phyloP scores from a whole-genome alignment of 1,139 yeast genomes.

The Kodamaea derodonti region DNA sequence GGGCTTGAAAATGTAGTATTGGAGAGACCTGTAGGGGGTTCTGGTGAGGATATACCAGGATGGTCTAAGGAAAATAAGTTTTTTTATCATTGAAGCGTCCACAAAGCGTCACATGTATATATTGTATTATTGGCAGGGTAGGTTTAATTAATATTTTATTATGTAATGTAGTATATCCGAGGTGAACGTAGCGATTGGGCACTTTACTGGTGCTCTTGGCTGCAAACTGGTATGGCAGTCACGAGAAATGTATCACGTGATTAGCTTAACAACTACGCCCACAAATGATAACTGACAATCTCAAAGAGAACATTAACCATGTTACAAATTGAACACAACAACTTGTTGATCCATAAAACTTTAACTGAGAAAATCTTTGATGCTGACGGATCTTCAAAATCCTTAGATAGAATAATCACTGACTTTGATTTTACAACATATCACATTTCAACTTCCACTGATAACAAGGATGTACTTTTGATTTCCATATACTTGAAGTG shows the following conservation, averaged over 20 bases:
- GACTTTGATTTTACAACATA: slow-evolving; percentile 96
- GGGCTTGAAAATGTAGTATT: slow-evolving; percentile 26
- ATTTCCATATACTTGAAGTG: slow-evolving; percentile 74
- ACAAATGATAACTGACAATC: no score
- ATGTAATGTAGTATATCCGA: not conserved
- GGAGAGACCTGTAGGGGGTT: slow-evolving; percentile 48
- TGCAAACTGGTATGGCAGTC: no score
- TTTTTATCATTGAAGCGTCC: not conserved
- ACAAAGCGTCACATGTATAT: not conserved
- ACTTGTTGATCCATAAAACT: slow-evolving; percentile 41
- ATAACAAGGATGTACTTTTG: slow-evolving; percentile 58
- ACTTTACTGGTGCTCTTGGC: no score
- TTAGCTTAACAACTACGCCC: not conserved
- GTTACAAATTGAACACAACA: slow-evolving; percentile 46
- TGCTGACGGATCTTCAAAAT: slow-evolving; percentile 31
- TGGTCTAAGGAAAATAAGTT: slow-evolving; percentile 47
- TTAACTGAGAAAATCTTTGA: slow-evolving; percentile 36
- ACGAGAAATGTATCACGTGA: not conserved
- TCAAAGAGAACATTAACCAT: slow-evolving; percentile 20
- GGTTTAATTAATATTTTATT: not conserved
- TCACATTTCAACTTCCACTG: slow-evolving; percentile 79
- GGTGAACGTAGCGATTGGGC: not conserved
- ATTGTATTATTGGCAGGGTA: not conserved
- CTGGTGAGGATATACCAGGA: slow-evolving; percentile 74
- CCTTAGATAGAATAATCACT: slow-evolving; percentile 85